These are phyloP conservation scores for Colletotrichum sp. DNA, from an alignment of 2,329 filamentous ascomycete genomes.

Conservation along the genomic window DNA sequence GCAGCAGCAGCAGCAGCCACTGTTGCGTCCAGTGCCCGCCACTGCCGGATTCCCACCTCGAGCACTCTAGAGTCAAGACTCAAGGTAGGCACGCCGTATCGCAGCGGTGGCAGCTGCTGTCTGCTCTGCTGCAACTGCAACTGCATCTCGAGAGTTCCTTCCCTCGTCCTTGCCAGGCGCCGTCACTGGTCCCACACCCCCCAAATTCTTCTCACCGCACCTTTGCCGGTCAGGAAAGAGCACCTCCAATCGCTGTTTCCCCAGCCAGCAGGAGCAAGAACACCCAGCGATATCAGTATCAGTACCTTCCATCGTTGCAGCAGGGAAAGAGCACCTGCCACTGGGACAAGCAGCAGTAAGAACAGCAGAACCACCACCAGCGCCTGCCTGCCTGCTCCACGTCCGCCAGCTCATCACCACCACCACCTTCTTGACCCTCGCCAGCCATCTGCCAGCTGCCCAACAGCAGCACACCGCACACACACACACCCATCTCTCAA, in stretches of 20 bases:
- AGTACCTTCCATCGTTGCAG: background rate
- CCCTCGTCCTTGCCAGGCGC: background rate
- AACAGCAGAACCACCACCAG: background rate
- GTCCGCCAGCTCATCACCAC: slow-evolving; percentile 13
- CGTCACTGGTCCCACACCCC: slow-evolving; percentile 13
- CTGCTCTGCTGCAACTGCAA: background rate
- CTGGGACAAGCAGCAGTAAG: background rate
- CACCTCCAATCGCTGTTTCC: background rate
- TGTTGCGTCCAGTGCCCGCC: background rate
- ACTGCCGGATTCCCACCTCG: background rate
- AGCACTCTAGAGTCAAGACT: background rate
- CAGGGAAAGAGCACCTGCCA: background rate
- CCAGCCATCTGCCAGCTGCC: background rate
- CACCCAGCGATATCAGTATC: background rate
- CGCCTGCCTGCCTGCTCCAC: background rate
- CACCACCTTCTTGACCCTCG: background rate
- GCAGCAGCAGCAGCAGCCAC: background rate
- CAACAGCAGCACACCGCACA: background rate
- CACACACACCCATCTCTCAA: background rate
- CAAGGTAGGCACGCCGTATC: background rate
- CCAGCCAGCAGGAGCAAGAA: background rate
- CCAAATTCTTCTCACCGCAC: slow-evolving; percentile 11
- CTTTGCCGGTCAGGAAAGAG: background rate
- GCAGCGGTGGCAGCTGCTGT: background rate
- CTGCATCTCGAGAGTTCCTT: background rate